A percentile compares a stretch with the other conserved stretches of the same genome.
These are phyloP conservation scores for Fomes fomentarius DNA, from an alignment of 1,284 basidiomycete species.

Conservation along the genomic window DNA sequence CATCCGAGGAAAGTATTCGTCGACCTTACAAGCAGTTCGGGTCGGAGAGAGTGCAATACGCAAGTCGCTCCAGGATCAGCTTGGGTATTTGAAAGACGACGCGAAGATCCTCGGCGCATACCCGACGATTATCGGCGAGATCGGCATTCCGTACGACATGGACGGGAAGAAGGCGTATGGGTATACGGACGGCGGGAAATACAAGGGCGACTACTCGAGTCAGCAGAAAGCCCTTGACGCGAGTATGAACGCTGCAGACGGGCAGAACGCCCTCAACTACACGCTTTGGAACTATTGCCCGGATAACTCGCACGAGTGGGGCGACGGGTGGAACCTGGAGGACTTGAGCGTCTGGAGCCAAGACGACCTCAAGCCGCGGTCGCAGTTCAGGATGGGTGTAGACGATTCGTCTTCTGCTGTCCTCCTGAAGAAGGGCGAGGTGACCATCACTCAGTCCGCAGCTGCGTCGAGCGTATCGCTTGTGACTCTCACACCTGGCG, in stretches of 20 bases:
- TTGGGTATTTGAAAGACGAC: constrained; percentile 81
- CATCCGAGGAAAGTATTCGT: constrained; percentile 85
- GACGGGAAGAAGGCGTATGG: constrained; percentile 85
- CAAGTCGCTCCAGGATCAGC: constrained; percentile 81
- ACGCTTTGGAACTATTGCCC: constrained; percentile 94
- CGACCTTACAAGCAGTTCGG: constrained; percentile 66
- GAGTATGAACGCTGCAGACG: constrained; percentile 89
- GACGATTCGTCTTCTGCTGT: constrained; percentile 36
- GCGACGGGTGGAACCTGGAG: constrained; percentile 97
- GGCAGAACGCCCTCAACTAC: constrained; percentile 80
- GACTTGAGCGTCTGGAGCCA: constrained; percentile 89
- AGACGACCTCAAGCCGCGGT: constrained; percentile 64
- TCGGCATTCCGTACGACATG: constrained; percentile 94
- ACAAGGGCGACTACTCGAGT: constrained; percentile 76
- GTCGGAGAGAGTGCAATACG: constrained; percentile 87
- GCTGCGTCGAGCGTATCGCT: constrained; percentile 37
- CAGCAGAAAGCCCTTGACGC: constrained; percentile 93
- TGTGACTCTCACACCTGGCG: constrained; percentile 29
- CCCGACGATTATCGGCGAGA: constrained; percentile 95
- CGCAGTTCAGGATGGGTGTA: constrained; percentile 30
- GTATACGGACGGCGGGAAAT: constrained; percentile 75
- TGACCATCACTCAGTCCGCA: constrained; percentile 22
- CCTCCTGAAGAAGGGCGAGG: constrained; percentile 30
- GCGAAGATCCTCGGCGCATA: constrained; percentile 72
- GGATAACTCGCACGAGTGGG: constrained; percentile 83